These are phyloP conservation scores for Pugionium dolabratum DNA, from an alignment of 345 rosid species.

Conservation along the genomic window DNA sequence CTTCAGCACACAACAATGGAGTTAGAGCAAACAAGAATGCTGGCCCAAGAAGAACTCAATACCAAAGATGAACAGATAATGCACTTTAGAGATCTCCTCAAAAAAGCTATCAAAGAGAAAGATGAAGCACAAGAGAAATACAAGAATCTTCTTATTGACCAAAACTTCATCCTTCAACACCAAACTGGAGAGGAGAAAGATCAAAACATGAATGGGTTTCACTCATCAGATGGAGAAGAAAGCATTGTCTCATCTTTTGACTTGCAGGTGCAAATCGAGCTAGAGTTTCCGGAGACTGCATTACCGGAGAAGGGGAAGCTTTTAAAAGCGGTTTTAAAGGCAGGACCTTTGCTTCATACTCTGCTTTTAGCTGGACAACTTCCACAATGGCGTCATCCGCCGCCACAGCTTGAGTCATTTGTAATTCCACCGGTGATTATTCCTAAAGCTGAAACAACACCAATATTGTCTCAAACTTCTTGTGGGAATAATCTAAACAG, in stretches of 20 bases:
- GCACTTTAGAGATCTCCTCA: conserved; percentile 57
- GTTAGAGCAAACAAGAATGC: conserved; percentile 72
- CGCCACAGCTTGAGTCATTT: conserved; percentile 83
- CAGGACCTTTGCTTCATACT: conserved; percentile 90
- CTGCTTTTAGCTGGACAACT: conserved; percentile 89
- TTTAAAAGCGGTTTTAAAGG: conserved; percentile 93
- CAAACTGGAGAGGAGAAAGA: conserved; percentile 60
- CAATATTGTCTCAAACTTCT: conserved; percentile 36
- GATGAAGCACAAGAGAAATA: conserved; percentile 70
- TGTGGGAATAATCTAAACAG: conserved; percentile 54
- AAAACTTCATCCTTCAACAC: conserved; percentile 52
- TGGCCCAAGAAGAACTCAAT: conserved; percentile 72
- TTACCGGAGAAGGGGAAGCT: conserved; percentile 84
- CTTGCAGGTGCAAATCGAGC: conserved; percentile 23
- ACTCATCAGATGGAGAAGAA: conserved; percentile 90
- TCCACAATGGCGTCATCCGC: conserved; percentile 98
- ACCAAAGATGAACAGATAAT: conserved; percentile 66
- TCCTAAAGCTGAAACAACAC: conserved; percentile 57
- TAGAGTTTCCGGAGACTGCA: conserved; percentile 39
- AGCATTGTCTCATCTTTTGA: conserved; percentile 90
- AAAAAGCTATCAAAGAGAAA: conserved; percentile 60
- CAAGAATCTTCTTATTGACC: conserved; percentile 58
- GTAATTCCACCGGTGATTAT: conserved; percentile 91
- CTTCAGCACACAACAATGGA: conserved; percentile 68
- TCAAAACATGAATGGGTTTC: conserved; percentile 59